Evolutionary conservation across 306 rosid species (phyloP), one percentile per base, ranked within the genome.

Genomic region (Prunus mira): DNA sequence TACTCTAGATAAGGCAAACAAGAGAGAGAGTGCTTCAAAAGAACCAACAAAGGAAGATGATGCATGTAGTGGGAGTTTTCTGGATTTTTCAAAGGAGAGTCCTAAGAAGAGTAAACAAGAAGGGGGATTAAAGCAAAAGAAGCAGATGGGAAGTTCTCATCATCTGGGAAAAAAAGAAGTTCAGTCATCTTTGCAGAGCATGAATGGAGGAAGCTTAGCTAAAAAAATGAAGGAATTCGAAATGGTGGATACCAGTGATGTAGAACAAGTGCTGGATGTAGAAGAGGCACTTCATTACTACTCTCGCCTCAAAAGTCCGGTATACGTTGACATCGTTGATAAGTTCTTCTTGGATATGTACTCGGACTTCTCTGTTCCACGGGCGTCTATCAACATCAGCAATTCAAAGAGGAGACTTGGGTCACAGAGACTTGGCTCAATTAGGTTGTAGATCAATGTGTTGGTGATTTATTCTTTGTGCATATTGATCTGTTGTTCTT

Each of bases 271-370:
- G 32, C 63, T 95, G 83, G 99, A 95, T 74, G 87, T 95, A 61
- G 99, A 95, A 88, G 99, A 92, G 86, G 99, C 91, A 38, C 83
- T 92, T 3, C 92, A 95, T 87, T 95, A 95, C 83, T 95, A 95
- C 84, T 95, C 97, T 75, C 89, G 96, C 74, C 96, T 95, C 74
- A 89, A 70, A 61, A 89, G 98, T 75, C 91, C 96, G 3, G 88
- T 86, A 50, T 96, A 92, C 80, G 78, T 88, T 43, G 98, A 92
- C 68, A 89, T 92, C 57, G 93, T 96, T 43, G 97, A 96, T 87
- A 87, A 89, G 84, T 92, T 96, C 80, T 91, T 96, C 85, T 79
- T 10, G 78, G 93, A 91, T 38, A 91, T 92, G 78, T 79, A 89
- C 82, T 79, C 96, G 4, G 92, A 95, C 22, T 43, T 85, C 52